These are phyloP conservation scores for Puya raimondii DNA, from an alignment of 176 grass and related monocot species.

Conservation along the genomic window DNA sequence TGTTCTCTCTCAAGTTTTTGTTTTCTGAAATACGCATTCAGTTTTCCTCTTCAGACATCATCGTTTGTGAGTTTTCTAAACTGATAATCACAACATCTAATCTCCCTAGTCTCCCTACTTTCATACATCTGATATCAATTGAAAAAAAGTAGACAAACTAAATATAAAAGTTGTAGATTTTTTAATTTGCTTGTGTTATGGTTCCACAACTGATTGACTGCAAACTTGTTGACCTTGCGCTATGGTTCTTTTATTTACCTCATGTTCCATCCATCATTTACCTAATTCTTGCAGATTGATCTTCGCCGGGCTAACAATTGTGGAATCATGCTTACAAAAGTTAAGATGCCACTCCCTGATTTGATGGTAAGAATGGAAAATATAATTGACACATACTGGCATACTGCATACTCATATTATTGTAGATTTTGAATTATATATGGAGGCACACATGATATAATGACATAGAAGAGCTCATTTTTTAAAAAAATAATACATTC, in stretches of 20 bases:
- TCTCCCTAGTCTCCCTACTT: no score
- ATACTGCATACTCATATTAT: background rate
- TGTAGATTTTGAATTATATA: slow-evolving; percentile 1
- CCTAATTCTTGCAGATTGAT: slow-evolving; percentile 67
- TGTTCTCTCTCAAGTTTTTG: no score
- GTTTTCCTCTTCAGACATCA: no score
- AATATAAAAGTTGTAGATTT: no score
- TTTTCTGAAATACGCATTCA: no score
- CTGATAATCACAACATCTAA: no score
- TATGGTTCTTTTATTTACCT: slow-evolving; percentile 2
- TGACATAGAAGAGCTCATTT: background rate
- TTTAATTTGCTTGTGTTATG: no score
- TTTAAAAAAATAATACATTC: no score
- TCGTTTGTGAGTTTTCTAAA: no score
- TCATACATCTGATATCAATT: no score
- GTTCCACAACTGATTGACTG: no score
- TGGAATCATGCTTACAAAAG: slow-evolving; percentile 99
- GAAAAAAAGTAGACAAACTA: no score
- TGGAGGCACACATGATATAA: slow-evolving; percentile 5
- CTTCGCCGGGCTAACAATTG: slow-evolving; percentile 94
- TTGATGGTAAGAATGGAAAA: slow-evolving; percentile 52
- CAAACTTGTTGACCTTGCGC: background rate
- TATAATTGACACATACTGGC: slow-evolving; percentile 11
- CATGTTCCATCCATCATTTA: background rate
- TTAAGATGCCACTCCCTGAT: slow-evolving; percentile 94